Conservation (phyloP, 2,329 filamentous ascomycete species). For the Exophiala mesophila region DNA sequence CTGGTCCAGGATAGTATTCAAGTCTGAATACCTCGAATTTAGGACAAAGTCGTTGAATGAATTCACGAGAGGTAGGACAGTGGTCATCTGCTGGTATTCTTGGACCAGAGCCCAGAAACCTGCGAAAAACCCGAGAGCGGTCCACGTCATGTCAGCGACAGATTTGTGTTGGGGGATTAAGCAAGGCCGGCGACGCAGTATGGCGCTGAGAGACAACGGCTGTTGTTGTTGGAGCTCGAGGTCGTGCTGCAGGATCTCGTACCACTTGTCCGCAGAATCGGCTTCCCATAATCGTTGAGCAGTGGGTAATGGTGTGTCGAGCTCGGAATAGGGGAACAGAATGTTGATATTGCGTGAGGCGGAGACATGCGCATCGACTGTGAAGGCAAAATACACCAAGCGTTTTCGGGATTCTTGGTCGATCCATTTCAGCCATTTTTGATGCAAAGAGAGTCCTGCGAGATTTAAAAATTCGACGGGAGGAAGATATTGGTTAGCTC, state of each 20-base stretch:
- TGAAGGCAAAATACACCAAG: constrained; percentile 60
- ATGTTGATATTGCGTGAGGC: constrained; percentile 62
- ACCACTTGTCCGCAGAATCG: constrained; percentile 61
- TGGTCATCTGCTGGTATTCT: constrained; percentile 9
- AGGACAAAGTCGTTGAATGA: constrained; percentile 7
- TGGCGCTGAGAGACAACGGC: neutral
- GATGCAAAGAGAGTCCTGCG: constrained; percentile 12
- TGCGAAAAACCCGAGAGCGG: constrained; percentile 1
- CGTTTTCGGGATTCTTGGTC: constrained; percentile 34
- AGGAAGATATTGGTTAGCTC: constrained; percentile 5
- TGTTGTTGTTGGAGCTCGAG: neutral
- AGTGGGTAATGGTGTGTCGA: constrained; percentile 47
- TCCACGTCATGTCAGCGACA: neutral
- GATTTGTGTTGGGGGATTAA: neutral
- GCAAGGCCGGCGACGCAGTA: constrained; percentile 4
- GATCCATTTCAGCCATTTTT: constrained; percentile 31
- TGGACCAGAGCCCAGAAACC: constrained; percentile 4
- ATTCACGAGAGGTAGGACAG: neutral
- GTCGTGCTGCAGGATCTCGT: constrained; percentile 33
- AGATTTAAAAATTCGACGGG: constrained; percentile 8
- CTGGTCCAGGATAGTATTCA: constrained; percentile 5
- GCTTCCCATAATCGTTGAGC: constrained; percentile 62
- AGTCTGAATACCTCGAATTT: constrained; percentile 7
- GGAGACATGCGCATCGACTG: constrained; percentile 59
- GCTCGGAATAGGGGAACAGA: constrained; percentile 21